Base-by-base conservation (phyloP, 176 grass and related monocot species). In the Eragrostis nindensis region DNA sequence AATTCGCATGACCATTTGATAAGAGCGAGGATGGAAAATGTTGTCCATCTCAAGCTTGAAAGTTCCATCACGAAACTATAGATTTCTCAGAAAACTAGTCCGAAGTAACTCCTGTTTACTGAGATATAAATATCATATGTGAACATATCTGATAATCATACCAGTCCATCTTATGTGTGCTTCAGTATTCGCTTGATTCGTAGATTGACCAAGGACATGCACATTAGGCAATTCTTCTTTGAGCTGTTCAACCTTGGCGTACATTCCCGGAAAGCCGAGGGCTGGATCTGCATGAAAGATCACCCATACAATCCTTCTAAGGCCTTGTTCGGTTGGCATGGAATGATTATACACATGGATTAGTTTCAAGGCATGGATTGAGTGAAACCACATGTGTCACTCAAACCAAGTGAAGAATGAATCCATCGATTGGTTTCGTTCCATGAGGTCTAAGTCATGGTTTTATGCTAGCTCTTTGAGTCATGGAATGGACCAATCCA, bases 151-250 rank as follows among this genome's bases (percentile, higher is more conserved):
- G n/a, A 60, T 26, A 66, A 2, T 38, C 18, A 40, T 88, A 92
- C 93, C 87, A 42, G 90, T 96, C 71, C 87, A 71, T 74, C 16
- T 68, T 53, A n/a, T 79, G 44, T 92, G 93, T 65, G 90, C 87
- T 19, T 92, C 74, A 38, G 88, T 78, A 84, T 96, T 92, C 82
- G 90, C 87, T 38, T 38, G 24, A 75, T 92, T 92, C 0, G 26
- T 1, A 62, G 90, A 88, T 74, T 96, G 93, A 84, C 88, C 79
- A 54, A 92, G 82, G 57, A 79, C 82, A 39, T 90, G 79, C 3
- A 86, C 66, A 52, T 88, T 87, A 3, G 82, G 85, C 11, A 84
- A n/a, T n/a, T 88, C 77, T 57, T 79, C 70, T 68, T 92, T 88
- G 21, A 92, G 76, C 68, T 96, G 78, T 50, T 90, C 75, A 62